Conservation (phyloP, 371 early-diverging fungal species). For the Lichtheimia hyalospora region DNA sequence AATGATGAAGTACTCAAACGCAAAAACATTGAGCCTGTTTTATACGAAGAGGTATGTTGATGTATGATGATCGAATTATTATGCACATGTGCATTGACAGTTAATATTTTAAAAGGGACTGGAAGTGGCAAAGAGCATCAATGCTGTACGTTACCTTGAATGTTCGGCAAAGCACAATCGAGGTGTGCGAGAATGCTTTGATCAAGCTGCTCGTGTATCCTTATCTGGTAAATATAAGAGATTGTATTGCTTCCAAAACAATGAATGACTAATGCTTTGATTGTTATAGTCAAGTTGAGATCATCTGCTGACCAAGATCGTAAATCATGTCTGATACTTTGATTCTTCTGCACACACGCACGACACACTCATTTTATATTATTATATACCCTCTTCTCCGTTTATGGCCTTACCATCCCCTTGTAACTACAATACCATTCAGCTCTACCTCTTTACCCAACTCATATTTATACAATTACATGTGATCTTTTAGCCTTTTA, state of each 20-base stretch:
- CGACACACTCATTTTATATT: no score
- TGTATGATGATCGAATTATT: not conserved
- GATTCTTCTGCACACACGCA: no score
- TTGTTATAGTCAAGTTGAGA: no score
- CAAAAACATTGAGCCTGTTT: constrained; percentile 24
- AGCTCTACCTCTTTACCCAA: no score
- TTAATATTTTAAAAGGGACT: constrained; percentile 6
- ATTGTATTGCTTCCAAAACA: no score
- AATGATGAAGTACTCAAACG: constrained; percentile 19
- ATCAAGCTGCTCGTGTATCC: constrained; percentile 49
- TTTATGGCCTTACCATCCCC: no score
- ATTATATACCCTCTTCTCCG: no score
- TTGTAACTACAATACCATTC: no score
- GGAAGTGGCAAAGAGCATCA: constrained; percentile 26
- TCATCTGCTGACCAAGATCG: no score
- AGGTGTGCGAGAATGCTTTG: constrained; percentile 52
- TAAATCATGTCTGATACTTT: no score
- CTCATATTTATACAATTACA: no score
- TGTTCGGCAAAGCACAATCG: constrained; percentile 57
- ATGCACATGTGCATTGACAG: not conserved
- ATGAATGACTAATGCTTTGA: not conserved
- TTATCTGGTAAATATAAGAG: constrained; percentile 29
- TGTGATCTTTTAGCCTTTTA: no score
- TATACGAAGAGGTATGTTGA: constrained; percentile 44
- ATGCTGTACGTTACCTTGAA: constrained; percentile 52